Evolutionary conservation across 306 rosid genomes (phyloP).

Genomic region (Fragaria vesca): DNA sequence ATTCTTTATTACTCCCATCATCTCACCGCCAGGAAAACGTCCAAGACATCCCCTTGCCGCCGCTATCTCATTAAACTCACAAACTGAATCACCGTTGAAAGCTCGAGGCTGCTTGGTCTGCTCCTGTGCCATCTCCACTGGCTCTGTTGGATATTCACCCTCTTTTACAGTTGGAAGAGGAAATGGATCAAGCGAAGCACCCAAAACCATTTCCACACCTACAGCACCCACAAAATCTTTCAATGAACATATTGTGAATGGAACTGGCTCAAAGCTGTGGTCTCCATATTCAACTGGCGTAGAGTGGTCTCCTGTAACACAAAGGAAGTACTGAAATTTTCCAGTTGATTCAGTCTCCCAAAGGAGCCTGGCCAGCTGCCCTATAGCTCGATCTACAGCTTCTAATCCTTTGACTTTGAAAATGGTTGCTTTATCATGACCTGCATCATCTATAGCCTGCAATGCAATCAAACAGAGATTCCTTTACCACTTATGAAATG

Average conservation of each 20-base stretch:
- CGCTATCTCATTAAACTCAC: conserved; percentile 61
- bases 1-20: conserved; percentile 88
- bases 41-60: conserved; percentile 90
- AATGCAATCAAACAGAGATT: conserved; percentile 26
- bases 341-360: conserved; percentile 81
- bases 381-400: conserved; percentile 82
- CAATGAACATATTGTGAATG: conserved; percentile 69
- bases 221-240: conserved; percentile 64
- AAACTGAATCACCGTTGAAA: conserved; percentile 69
- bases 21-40: conserved; percentile 90
- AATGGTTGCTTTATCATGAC: conserved; percentile 83
- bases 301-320: conserved; percentile 92
- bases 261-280: conserved; percentile 96
- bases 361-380: conserved; percentile 82
- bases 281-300: conserved; percentile 99
- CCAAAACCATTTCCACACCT: conserved; percentile 58
- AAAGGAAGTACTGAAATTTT: conserved; percentile 58
- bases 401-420: conserved; percentile 82
- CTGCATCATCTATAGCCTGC: conserved; percentile 98
- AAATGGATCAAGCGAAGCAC: conserved; percentile 62
- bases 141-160: conserved; percentile 43
- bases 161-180: conserved; percentile 66
- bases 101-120: conserved; percentile 31
- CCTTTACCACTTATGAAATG: conserved; percentile 3
- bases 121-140: conserved; percentile 37